Base-by-base conservation (phyloP, 2,329 filamentous ascomycete genomes). In the Fonsecaea pedrosoi region DNA sequence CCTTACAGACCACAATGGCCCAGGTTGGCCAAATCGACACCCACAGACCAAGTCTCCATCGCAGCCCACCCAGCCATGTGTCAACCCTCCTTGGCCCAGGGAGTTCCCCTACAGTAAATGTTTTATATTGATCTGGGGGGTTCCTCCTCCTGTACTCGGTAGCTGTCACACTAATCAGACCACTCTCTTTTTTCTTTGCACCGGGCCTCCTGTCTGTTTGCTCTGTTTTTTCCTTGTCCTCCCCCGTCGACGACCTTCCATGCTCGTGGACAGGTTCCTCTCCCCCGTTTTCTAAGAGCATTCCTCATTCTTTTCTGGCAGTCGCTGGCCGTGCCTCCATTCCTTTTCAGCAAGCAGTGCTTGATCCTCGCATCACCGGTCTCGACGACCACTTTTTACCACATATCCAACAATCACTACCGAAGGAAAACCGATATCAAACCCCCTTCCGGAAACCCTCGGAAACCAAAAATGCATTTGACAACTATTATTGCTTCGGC, bases 301-400 rank as follows among this genome's bases (percentile, higher is more conserved):
- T 58, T 40, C 53, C 54, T 45, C 68, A 59, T 63, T 67, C 65
- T 63, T 61, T 69, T 62, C 63, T 64, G 67, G 57, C 67, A 58
- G 40, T 68, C 68, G 68, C 68, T 70, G 68, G 68, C 48, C 68
- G 68, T 70, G 68, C 63, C 65, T 54, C 60, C 63, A 62, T 68
- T 66, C 63, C 34, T 68, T 68, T 30, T 32, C n/a, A 59, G 54
- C 66, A 58, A 66, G 68, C 68, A 25, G 68, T 62, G 65, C 68
- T 70, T 68, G 68, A 54, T 58, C 66, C 60, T 34, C 57, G 42
- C 40, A 62, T 59, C 57, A 62, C 60, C 63, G 61, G 68, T 70
- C 68, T 68, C 60, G 68, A 70, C 66, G 68, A 68, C 68, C 63
- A 35, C n/a, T 59, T 40, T 40, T 35, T 37, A 55, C 15, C 25